Evolutionary conservation across 1,139 yeast genomes (phyloP).

Genomic region (Scheffersomyces titani): DNA sequence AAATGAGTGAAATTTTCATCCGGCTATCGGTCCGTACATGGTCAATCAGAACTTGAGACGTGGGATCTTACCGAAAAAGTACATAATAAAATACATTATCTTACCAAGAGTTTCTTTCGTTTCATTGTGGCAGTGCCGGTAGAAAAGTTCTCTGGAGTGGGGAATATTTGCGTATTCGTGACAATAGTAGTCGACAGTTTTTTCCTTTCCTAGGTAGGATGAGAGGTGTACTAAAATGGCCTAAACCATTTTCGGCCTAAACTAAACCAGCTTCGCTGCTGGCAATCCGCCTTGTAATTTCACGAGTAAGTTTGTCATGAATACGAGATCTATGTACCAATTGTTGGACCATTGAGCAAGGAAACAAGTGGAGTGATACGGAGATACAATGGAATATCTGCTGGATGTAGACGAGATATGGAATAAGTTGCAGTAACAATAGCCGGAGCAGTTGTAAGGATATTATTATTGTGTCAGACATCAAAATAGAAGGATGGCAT

Average conservation of each 20-base stretch:
- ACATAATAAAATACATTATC: neutral
- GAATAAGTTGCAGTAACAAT: neutral
- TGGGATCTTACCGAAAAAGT: neutral
- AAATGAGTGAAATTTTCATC: neutral
- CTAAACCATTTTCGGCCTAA: too few species aligned
- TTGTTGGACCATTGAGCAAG: neutral
- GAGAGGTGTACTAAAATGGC: neutral
- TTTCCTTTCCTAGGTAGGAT: neutral
- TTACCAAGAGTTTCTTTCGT: neutral
- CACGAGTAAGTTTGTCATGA: neutral
- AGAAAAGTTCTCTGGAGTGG: neutral
- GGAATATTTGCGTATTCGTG: neutral
- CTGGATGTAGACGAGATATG: neutral
- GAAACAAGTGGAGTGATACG: neutral
- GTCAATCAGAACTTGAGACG: neutral
- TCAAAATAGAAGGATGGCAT: neutral
- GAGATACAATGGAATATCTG: neutral
- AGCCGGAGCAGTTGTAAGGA: neutral
- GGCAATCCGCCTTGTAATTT: neutral
- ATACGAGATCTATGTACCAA: neutral
- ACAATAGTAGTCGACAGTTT: neutral
- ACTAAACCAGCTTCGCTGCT: neutral
- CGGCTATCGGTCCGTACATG: neutral
- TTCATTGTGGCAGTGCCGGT: neutral
- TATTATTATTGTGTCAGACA: neutral